Base-by-base conservation (phyloP, 202 grass and related monocot genomes). In the Cymbopogon flexuosus region DNA sequence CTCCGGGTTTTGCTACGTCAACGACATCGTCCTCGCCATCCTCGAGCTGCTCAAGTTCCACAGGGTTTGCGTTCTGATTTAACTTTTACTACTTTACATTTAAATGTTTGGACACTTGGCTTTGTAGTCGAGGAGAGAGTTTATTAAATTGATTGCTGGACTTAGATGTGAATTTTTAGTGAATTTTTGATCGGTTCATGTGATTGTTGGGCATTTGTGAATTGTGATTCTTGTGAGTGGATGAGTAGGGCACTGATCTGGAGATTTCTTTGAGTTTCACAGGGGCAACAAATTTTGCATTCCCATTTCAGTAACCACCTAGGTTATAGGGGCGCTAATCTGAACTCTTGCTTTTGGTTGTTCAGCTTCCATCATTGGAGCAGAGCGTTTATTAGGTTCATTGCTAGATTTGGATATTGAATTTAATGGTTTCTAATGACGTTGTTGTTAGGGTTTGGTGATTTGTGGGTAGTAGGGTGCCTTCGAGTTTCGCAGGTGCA, bases 21-120 rank as follows among this genome's bases (percentile, higher is more conserved):
- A 98, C 82, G 92, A 98, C 84, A 95, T 98, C 62, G 92, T 98
- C 63, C 88, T 98, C 70, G 92, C 86, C 76, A 93, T 98, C 42
- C 92, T 98, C n/a, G 95, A 98, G 84, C 92, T 98, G 63, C 88
- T 98, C 68, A 98, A 95, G 84, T 95, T 88, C 82, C 95, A 98
- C 72, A 83, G 77, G 90, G 95, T 97, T 76, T 68, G 60, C 42
- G 7, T 41, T 7, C 57, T 61, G 29, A 33, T 77, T 33, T 16
- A 27, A 51, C 19, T 60, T 49, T 59, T 75, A 58, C 19, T 41
- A 2, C 7, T 51, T 51, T n/a, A 52, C 72, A 39, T 24, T 70
- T 65, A 22, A 16, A 65, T 62, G 8, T 23, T 40, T 72, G 24
- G 42, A 18, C 10, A 29, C 23, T 29, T 61, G 70, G 70, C 49